Conservation (phyloP, 441 rosid genomes). For the Populus hybrid region DNA sequence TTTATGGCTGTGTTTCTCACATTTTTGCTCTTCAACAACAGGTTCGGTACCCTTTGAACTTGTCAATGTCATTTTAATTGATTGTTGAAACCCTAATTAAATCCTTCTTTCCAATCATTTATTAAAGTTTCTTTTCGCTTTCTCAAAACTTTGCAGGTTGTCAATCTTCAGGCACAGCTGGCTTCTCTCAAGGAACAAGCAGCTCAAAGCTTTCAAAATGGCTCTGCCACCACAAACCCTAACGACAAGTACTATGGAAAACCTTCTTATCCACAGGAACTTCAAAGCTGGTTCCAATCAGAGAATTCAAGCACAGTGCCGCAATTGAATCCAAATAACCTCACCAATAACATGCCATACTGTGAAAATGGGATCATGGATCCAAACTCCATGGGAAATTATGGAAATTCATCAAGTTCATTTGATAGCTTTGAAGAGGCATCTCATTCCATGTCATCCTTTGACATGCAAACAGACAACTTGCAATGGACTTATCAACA, state of each 20-base stretch:
- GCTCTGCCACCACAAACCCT: conserved; percentile 43
- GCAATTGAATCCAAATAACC: conserved; percentile 24
- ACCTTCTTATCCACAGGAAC: conserved; percentile 31
- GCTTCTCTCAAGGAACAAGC: conserved; percentile 78
- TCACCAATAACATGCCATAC: conserved; percentile 17
- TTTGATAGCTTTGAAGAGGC: conserved; percentile 44
- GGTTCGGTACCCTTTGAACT: conserved; percentile 36
- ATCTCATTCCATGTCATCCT: conserved; percentile 32
- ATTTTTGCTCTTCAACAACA: conserved; percentile 95
- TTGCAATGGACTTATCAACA: conserved; percentile 49
- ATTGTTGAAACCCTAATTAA: conserved; percentile 30
- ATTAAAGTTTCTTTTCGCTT: neutral
- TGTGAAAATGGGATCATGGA: conserved; percentile 30
- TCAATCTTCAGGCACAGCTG: conserved; percentile 78
- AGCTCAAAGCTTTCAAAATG: conserved; percentile 44
- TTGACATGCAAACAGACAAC: conserved; percentile 36
- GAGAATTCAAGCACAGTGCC: conserved; percentile 28
- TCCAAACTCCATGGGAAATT: conserved; percentile 32
- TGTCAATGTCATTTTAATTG: neutral
- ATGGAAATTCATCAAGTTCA: conserved; percentile 41
- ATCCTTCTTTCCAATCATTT: neutral
- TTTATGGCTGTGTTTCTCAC: conserved; percentile 91
- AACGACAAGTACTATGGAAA: conserved; percentile 34
- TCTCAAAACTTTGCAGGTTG: conserved; percentile 49
- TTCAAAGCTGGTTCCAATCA: conserved; percentile 40